Evolutionary conservation across 2,329 filamentous ascomycete species (phyloP), one percentile per base, ranked within the genome.

Genomic region (Botrytis sinoallii): DNA sequence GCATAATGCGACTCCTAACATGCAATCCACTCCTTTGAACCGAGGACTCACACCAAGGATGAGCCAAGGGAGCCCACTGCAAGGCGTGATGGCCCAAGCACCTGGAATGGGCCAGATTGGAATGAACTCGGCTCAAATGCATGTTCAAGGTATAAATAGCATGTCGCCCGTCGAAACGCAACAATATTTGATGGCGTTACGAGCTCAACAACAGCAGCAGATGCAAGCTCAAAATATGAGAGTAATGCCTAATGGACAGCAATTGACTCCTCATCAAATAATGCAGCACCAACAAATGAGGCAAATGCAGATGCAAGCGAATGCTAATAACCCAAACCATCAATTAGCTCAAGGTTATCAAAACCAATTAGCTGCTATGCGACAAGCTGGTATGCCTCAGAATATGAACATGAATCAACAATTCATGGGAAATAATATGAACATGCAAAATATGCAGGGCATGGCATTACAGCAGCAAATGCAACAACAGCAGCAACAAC

Each of bases 1-100:
- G 82, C 87, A 86, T 9, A 86, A 85, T 75, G 85, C 87, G 22
- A 92, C 90, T 1, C 90, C 90, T 2, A 89, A 88, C 75, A 87
- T 91, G 81, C 88, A 90, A 74, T 86, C 85, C 42, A 91, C 90
- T 0, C 90, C 90, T 0, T 86, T 90, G 32, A 85, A 83, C 68
- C 82, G 88, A 74, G 82, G 85, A 79, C 81, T 86, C 79, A 91
- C 89, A 18, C 90, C 90, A 64, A 87, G 89, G 73, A 89, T 91
- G 86, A 85, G 83, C 44, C 89, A 91, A 80, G 87, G 85, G 40
- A 91, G 89, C 79, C 89, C 90, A 32, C 86, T 88, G 64, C 88
- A 89, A 63, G 85, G 84, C 57, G 87, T 88, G 84, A 88, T 90
- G 85, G 84, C 86, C 1, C 87, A 88, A 73, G 85, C 85, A 75